Evolutionary conservation across 345 rosid genomes (phyloP), one percentile per base, ranked within the genome.

Genomic region (Pistacia integerrima): DNA sequence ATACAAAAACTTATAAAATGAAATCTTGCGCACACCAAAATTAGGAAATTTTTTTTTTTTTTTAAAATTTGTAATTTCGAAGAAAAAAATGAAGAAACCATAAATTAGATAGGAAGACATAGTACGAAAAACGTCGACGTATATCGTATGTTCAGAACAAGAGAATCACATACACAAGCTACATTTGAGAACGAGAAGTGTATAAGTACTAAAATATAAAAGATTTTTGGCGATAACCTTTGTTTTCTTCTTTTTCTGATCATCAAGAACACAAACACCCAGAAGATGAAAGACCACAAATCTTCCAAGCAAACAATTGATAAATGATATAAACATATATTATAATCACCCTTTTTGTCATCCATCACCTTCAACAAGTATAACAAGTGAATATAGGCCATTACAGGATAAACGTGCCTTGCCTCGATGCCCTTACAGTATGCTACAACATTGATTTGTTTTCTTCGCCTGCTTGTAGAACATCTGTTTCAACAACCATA

Each of bases 401-500:
- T 62, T 69, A 17, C 72, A 61, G 17, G 22, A 8, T 51, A 74
- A 73, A 18, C 33, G 22, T 41, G 5, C 44, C 30, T 64, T 69
- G 59, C 81, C 75, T 46, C 14, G 20, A 77, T 11, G 17, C 4
- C 75, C 82, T 90, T 86, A 97, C 85, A 97, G 95, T 69, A 94
- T 79, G 70, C 91, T 89, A 81, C 99, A 94, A 85, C 99, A 96
- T 62, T 87, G 90, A 77, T 96, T 96, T 54, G 97, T 91, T 85
- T 96, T 92, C 91, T 94, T 94, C 10, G 99, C 97, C 80, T 91
- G 97, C 90, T 94, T 94, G 94, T 96, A 96, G 83, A 96, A 96
- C 98, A 96, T 94, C 98, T 96, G 98, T 86, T 83, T 67, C 81
- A 81, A 74, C 72, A 56, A 75, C 55, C 64, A 79, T 30, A 5